Evolutionary conservation across 2,329 filamentous ascomycete genomes (phyloP).

Genomic region (Juglanconis oblonga): DNA sequence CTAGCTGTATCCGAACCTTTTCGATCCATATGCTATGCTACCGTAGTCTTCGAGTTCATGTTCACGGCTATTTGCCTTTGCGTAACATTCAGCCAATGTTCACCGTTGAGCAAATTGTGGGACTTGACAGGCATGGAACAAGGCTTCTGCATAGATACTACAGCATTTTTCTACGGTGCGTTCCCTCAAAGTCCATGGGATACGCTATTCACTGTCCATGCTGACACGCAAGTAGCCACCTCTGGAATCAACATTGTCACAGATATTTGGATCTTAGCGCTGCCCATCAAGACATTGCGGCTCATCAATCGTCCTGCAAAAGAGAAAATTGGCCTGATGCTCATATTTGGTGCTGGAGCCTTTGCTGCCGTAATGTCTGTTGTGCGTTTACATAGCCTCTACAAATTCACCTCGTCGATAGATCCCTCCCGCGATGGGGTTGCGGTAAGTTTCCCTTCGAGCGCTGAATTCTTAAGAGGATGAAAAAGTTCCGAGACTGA

Average conservation of each 20-base stretch:
- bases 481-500: neutral
- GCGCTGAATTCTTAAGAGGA: no score
- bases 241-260: slow-evolving; percentile 44
- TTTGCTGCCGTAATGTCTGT: slow-evolving; percentile 36
- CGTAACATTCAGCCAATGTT: slow-evolving; percentile 39
- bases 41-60: slow-evolving; percentile 35
- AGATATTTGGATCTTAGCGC: slow-evolving; percentile 41
- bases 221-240: slow-evolving; percentile 28
- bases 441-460: slow-evolving; percentile 1
- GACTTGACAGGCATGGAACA: slow-evolving; percentile 29
- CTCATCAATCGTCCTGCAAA: slow-evolving; percentile 43
- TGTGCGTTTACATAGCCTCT: slow-evolving; percentile 38
- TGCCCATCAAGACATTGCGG: slow-evolving; percentile 42
- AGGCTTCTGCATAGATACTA: slow-evolving; percentile 38
- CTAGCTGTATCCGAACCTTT: slow-evolving; percentile 24
- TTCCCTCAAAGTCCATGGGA: neutral
- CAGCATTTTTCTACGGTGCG: slow-evolving; percentile 40
- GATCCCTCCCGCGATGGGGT: slow-evolving; percentile 31
- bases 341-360: slow-evolving; percentile 39
- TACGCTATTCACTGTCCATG: neutral
- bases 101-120: slow-evolving; percentile 40
- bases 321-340: slow-evolving; percentile 48
- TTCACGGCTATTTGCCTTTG: slow-evolving; percentile 39
- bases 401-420: slow-evolving; percentile 32
- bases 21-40: slow-evolving; percentile 30